Base-by-base conservation (phyloP, 1,284 basidiomycete species). In the Boletus calvinii region DNA sequence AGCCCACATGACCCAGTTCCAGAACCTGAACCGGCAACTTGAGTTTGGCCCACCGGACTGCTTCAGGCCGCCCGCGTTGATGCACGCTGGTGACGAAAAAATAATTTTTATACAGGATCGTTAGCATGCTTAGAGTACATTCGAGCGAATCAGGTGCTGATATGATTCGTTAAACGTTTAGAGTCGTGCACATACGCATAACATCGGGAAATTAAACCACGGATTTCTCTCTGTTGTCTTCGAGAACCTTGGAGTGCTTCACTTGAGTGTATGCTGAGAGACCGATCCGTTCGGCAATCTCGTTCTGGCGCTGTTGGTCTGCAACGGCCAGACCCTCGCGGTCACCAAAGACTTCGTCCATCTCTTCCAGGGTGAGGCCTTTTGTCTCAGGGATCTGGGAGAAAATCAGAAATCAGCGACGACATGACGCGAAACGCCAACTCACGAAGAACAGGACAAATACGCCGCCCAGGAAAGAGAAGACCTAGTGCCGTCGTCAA, bases 261-360 rank as follows among this genome's bases (percentile, higher is more conserved):
- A 53, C 58, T 15, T 48, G 48, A 31, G 30, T 46, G 59, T 68
- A 72, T 29, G 59, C 51, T 17, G 61, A 59, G 43, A 86, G 73
- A 6, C 83, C 84, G 50, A 87, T 78, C n/a, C 79, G 77, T 50
- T 72, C 72, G 59, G 80, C 74, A 53, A 87, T 87, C 8, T 70
- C 77, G 18, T 71, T 68, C 56, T 84, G 78, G 38, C 82, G 80
- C 52, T 75, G 72, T 56, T 74, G 71, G 62, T 87, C 85, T 24
- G 76, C 76, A 12, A 69, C 69, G 3, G 78, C 83, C 40, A 84
- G 68, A 32, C 77, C 77, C 41, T 70, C 71, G 7, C 74, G 74
- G 45, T 73, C 73, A 34, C 83, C 84, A 59, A 87, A 86, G 26
- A 84, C 81, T 43, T 80, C 78, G 63, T 87, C 84, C 84, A 86